Percentiles rank a stretch among this genome's conserved stretches.
These are phyloP conservation scores for Quercus wislizeni DNA, from an alignment of 306 rosid species.

Conservation along the genomic window DNA sequence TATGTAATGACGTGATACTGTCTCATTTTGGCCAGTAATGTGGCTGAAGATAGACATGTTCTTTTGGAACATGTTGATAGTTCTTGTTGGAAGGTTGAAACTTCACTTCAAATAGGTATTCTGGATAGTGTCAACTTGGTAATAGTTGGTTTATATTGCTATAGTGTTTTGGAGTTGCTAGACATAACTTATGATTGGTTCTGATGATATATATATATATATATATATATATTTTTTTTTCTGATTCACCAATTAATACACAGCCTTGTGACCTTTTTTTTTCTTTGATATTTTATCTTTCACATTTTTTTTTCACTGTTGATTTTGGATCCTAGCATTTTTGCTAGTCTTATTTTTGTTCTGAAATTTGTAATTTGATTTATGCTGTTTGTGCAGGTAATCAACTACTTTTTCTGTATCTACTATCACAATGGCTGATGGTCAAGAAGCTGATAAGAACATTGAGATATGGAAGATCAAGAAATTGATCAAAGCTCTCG, in stretches of 20 bases:
- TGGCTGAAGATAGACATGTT: not conserved
- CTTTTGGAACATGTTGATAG: not conserved
- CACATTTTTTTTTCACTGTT: not conserved
- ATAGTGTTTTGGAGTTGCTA: not conserved
- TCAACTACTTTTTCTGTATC: not conserved
- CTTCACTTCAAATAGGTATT: not conserved
- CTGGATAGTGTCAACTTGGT: not conserved
- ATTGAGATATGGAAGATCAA: conserved; percentile 95
- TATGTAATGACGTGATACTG: not conserved
- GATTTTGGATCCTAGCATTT: not conserved
- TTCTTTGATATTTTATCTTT: not conserved
- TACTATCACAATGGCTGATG: conserved; percentile 52
- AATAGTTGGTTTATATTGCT: not conserved
- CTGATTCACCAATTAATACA: not conserved
- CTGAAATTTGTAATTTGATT: not conserved
- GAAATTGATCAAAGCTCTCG: conserved; percentile 83
- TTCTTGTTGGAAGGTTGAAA: not conserved
- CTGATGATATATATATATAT: not conserved
- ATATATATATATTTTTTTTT: too few relatives aligned
- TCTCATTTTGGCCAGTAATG: not conserved
- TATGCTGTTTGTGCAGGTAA: not conserved
- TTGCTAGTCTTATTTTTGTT: not conserved
- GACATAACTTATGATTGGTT: not conserved
- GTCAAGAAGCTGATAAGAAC: conserved; percentile 84
- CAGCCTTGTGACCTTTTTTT: too few relatives aligned